These are phyloP conservation scores for Persicaria maculosa DNA, from an alignment of 148 eudicot species.

Conservation along the genomic window DNA sequence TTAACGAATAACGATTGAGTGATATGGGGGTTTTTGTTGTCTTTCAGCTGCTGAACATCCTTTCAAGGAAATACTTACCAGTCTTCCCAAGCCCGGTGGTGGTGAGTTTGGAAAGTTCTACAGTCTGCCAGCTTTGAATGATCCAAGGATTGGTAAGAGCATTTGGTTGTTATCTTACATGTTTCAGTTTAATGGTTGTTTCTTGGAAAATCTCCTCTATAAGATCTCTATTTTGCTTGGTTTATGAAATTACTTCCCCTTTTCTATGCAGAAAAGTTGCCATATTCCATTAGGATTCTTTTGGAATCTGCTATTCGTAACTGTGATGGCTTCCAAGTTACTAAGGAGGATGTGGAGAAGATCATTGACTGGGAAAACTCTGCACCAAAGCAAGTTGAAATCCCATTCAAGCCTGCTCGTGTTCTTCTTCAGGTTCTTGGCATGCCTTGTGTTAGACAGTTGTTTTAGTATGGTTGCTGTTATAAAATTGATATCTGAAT, in stretches of 20 bases:
- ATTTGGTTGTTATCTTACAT: background rate
- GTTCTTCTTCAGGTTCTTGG: conserved; percentile 47
- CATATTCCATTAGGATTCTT: conserved; percentile 58
- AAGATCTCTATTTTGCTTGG: background rate
- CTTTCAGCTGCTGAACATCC: conserved; percentile 51
- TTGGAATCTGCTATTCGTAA: conserved; percentile 66
- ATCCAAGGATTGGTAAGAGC: conserved; percentile 55
- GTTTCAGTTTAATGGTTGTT: background rate
- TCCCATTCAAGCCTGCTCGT: conserved; percentile 74
- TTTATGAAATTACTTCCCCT: background rate
- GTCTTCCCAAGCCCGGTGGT: conserved; percentile 66
- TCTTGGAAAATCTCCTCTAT: background rate
- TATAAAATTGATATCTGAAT: background rate
- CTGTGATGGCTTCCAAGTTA: conserved; percentile 61
- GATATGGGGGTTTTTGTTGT: background rate
- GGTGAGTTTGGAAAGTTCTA: conserved; percentile 74
- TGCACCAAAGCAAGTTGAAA: conserved; percentile 60
- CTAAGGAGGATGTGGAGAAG: conserved; percentile 62
- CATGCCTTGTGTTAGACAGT: background rate
- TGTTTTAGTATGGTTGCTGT: background rate
- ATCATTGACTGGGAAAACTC: conserved; percentile 59
- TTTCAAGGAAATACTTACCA: conserved; percentile 49
- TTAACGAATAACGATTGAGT: background rate
- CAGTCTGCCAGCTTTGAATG: conserved; percentile 58
- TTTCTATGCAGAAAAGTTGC: conserved; percentile 41